These are phyloP conservation scores for Sphaerosporella brunnea DNA, from an alignment of 495 filamentous ascomycete species.

Conservation along the genomic window DNA sequence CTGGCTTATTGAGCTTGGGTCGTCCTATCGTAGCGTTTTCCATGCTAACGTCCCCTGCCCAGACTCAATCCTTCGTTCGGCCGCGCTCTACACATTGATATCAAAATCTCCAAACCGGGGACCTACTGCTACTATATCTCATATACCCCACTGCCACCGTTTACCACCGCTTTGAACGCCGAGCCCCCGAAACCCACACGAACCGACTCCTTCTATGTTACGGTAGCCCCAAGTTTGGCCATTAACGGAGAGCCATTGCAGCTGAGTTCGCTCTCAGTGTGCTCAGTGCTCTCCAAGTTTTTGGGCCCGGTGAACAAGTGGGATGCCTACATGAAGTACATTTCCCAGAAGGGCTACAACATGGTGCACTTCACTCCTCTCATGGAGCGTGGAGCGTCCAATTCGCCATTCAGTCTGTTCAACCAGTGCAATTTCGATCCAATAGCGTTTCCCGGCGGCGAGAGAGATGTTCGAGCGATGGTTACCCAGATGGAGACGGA, in stretches of 20 bases:
- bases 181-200: constrained; percentile 38
- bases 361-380: constrained; percentile 97
- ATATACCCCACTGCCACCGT: constrained; percentile 65
- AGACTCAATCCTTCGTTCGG: constrained; percentile 89
- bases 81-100: constrained; percentile 68
- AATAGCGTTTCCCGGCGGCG: constrained; percentile 64
- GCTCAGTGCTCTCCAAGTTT: constrained; percentile 94
- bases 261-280: constrained; percentile 70
- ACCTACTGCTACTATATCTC: constrained; percentile 93
- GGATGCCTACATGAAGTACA: constrained; percentile 73
- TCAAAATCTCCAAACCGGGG: constrained; percentile 67
- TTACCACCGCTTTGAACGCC: constrained; percentile 29
- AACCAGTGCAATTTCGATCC: constrained; percentile 82
- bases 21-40: too few relatives aligned
- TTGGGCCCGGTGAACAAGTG: constrained; percentile 75
- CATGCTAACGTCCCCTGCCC: too few relatives aligned
- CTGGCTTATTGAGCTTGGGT: too few relatives aligned
- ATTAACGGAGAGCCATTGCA: constrained; percentile 53
- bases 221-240: constrained; percentile 69
- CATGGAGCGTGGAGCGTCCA: constrained; percentile 71
- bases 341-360: constrained; percentile 81
- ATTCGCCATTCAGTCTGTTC: constrained; percentile 93
- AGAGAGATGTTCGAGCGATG: constrained; percentile 61
- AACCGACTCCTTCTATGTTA: constrained; percentile 72
- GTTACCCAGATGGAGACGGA: constrained; percentile 68